Base-by-base conservation (phyloP, 768 basidiomycete genomes). In the Mycena leptocephala region DNA sequence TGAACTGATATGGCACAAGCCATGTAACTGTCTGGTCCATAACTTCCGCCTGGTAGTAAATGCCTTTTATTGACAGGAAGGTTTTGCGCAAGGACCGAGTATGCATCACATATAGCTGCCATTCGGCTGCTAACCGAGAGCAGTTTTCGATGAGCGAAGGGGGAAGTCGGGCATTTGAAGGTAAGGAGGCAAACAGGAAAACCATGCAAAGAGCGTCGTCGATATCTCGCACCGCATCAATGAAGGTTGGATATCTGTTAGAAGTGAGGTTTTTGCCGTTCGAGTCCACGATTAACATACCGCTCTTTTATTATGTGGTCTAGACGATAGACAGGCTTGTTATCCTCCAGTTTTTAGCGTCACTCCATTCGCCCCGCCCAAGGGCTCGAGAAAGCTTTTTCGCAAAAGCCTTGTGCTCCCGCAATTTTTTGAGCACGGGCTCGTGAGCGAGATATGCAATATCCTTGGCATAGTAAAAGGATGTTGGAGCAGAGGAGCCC, bases 251-350 rank as follows among this genome's bases (percentile, higher is more conserved):
- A 85, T 99, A 99, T 83, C 98, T 98, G 41, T 10, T 64, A 51
- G 28, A 43, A 32, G 59, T 71, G 8, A 62, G 37, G 61, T n/a
- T 33, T 48, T 65, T 22, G 2, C 26, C 76, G 33, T 69, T 63
- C 37, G 24, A 32, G 75, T 16, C n/a, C 32, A 65, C 46, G 28
- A 43, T 53, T 3, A 28, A 83, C 90, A 76, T 78, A 98, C 97
- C 98, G 89, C 87, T 99, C 98, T 83, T 99, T 99, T 83, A 99
- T 94, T 76, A 99, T 95, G 82, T 99, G 98, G 86, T 99, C 98
- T 63, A 99, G 85, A 39, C 91, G 89, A 82, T 99, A 99, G 18
- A 95, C 92, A 3, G 98, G 98, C 83, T 95, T 97, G 79, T 95
- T 95, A 68, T 97, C 95, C 84, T 99, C 96, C 59, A 99, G 78